Evolutionary conservation across 2,329 filamentous ascomycete species (phyloP).

Genomic region (Fulvia fulva): DNA sequence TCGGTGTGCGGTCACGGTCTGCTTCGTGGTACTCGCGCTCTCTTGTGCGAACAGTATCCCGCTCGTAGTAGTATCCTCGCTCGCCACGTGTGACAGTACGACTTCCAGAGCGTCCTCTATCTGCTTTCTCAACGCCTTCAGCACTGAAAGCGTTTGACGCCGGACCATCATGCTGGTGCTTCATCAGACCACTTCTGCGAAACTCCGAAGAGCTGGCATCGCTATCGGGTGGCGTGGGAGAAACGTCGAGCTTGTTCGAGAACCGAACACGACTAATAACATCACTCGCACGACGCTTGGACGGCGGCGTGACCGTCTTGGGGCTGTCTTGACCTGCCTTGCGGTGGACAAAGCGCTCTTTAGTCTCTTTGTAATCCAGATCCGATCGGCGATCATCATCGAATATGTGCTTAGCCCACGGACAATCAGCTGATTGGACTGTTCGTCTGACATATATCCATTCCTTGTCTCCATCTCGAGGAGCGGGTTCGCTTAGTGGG

Average conservation of each 20-base stretch:
- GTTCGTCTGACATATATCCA: constrained; percentile 15
- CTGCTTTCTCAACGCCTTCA: constrained; percentile 23
- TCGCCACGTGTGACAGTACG: constrained; percentile 7
- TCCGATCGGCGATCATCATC: background rate
- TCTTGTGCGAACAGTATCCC: background rate
- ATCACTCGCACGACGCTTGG: constrained; percentile 12
- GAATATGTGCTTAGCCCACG: background rate
- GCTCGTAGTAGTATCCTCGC: constrained; percentile 11
- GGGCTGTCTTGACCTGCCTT: background rate
- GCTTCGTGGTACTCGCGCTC: constrained; percentile 1
- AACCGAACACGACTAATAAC: constrained; percentile 29
- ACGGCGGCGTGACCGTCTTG: background rate
- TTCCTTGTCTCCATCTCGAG: constrained; percentile 5
- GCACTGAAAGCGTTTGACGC: constrained; percentile 5
- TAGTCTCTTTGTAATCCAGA: constrained; percentile 10
- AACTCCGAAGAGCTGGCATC: constrained; percentile 29
- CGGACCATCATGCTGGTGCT: background rate
- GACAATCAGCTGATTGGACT: constrained; percentile 1
- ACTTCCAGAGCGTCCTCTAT: constrained; percentile 20
- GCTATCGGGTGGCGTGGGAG: constrained; percentile 31
- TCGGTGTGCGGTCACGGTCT: constrained; percentile 1
- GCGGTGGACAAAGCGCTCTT: constrained; percentile 9
- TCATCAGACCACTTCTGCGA: constrained; percentile 15
- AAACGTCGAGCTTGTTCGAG: constrained; percentile 32
- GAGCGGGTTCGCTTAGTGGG: background rate